Base-by-base conservation (phyloP, 345 rosid species). In the Xanthoceras sorbifolium region DNA sequence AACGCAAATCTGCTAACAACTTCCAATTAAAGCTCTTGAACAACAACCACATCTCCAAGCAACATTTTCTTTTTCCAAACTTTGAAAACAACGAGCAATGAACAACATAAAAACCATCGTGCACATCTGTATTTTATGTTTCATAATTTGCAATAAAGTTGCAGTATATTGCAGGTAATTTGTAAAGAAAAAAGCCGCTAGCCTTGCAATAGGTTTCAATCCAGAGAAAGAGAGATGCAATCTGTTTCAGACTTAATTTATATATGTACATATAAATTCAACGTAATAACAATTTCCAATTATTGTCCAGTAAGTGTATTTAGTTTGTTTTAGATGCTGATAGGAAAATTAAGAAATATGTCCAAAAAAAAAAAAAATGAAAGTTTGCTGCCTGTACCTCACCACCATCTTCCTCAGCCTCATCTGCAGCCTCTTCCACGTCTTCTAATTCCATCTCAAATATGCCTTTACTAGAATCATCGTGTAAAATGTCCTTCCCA, bases 401-500 rank as follows among this genome's bases (percentile, higher is more conserved):
- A 20, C 74, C 81, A 55, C 80, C 84, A 38, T 81, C 85, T 18
- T 69, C 44, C 28, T 86, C 80, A 38, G 72, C 81, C 50, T 77
- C 84, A 71, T 80, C 86, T 61, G 61, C 86, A 71, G 40, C 76
- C 36, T 86, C 87, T 73, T 83, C 87, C 63, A 71, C 69, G 67
- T 90, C 94, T 83, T 90, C 97, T 67, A 92, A 83, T 81, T 94
- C 98, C 87, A 91, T 90, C 71, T 87, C 87, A 83, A 94, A 94
- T 75, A 94, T 87, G 72, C 94, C 93, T 89, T 87, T 94, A 71
- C 72, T 74, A 44, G 90, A 82, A 64, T 94, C 98, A 48, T 91
- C 94, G 79, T 84, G 85, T 71, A 83, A 77, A 60, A 86, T 89
- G 75, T 87, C 90, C 90, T 82, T 94, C 94, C 94, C 97, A 93